Conservation (phyloP, 257 asterid species). For the Haberlea rhodopensis region DNA sequence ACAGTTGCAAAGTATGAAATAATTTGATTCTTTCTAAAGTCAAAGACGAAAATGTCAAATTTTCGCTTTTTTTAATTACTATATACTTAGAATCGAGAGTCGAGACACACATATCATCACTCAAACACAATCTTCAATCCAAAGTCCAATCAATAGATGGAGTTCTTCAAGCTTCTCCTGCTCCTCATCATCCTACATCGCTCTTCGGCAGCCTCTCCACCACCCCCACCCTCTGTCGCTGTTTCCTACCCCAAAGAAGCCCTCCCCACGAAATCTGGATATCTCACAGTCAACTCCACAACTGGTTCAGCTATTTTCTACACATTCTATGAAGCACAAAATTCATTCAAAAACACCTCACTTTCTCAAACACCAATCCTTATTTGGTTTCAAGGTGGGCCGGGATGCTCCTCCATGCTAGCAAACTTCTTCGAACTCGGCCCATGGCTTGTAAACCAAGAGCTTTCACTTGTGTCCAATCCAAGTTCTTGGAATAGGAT, state of each 20-base stretch:
- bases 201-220: constrained; percentile 29
- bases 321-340: constrained; percentile 70
- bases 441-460: constrained; percentile 59
- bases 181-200: constrained; percentile 31
- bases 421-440: constrained; percentile 71
- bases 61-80: too few species aligned
- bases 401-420: constrained; percentile 77
- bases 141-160: constrained; percentile 31
- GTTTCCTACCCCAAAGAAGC: constrained; percentile 56
- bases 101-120: too few species aligned
- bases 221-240: too few species aligned
- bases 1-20: too few species aligned
- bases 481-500: constrained; percentile 65
- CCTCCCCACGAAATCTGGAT: constrained; percentile 82
- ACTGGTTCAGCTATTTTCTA: constrained; percentile 71
- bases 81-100: too few species aligned
- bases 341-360: constrained; percentile 27
- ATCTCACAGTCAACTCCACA: constrained; percentile 70
- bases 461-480: constrained; percentile 42
- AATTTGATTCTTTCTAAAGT: too few species aligned
- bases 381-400: too few species aligned
- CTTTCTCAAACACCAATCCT: constrained; percentile 58
- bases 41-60: too few species aligned
- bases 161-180: constrained; percentile 40
- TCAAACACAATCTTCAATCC: constrained; percentile 5